Conservation (phyloP, 768 basidiomycete genomes). For the Boletus speciosus region DNA sequence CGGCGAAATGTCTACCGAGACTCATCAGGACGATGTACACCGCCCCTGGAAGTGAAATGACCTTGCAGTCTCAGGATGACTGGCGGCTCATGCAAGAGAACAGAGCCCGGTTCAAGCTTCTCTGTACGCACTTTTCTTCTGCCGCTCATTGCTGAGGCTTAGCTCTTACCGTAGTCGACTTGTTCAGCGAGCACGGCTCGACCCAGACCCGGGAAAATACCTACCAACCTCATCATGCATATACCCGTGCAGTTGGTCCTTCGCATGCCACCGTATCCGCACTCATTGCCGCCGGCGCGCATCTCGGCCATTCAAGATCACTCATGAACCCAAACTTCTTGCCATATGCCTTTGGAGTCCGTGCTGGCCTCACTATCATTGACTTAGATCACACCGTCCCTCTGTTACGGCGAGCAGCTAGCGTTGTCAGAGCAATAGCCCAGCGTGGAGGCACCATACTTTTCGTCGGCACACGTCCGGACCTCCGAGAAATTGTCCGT, state of each 20-base stretch:
- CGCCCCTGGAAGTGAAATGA: slow-evolving; percentile 27
- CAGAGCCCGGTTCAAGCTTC: slow-evolving; percentile 50
- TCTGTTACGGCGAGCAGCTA: slow-evolving; percentile 85
- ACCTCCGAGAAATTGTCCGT: slow-evolving; percentile 69
- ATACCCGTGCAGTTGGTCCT: slow-evolving; percentile 58
- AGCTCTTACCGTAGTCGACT: slow-evolving; percentile 44
- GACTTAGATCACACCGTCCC: slow-evolving; percentile 94
- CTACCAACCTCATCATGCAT: slow-evolving; percentile 68
- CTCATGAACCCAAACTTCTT: slow-evolving; percentile 88
- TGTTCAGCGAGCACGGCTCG: slow-evolving; percentile 73
- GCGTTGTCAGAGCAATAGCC: slow-evolving; percentile 79
- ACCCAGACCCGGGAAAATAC: slow-evolving; percentile 62
- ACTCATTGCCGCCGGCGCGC: slow-evolving; percentile 88
- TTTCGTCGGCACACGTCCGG: slow-evolving; percentile 85
- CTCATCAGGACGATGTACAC: slow-evolving; percentile 29
- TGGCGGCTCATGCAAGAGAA: slow-evolving; percentile 63
- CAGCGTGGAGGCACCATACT: slow-evolving; percentile 79
- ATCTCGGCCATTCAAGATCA: slow-evolving; percentile 83
- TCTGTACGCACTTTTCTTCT: slow-evolving; percentile 44
- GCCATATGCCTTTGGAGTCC: slow-evolving; percentile 90
- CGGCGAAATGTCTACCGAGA: slow-evolving; percentile 22
- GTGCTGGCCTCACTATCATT: slow-evolving; percentile 87
- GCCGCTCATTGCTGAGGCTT: slow-evolving; percentile 8
- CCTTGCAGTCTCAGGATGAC: slow-evolving; percentile 50
- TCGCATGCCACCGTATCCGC: slow-evolving; percentile 78